Evolutionary conservation across 2,329 filamentous ascomycete genomes (phyloP).

Genomic region (Cercospora zeina): DNA sequence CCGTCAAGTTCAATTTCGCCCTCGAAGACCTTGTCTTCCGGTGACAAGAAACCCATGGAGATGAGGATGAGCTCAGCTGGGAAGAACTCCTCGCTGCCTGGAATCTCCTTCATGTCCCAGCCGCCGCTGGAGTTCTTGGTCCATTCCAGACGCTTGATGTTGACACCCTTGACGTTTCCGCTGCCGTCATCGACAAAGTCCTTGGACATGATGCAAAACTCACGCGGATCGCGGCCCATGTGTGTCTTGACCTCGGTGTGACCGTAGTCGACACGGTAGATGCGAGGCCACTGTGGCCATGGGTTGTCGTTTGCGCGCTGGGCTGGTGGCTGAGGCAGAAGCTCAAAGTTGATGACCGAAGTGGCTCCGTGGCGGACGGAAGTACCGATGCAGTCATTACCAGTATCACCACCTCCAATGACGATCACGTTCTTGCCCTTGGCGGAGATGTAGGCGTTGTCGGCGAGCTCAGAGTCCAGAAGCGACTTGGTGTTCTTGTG

Average conservation of each 20-base stretch:
- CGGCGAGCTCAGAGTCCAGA: constrained; percentile 82
- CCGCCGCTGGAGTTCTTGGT: constrained; percentile 83
- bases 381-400: constrained; percentile 97
- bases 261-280: constrained; percentile 98
- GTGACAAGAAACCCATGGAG: constrained; percentile 96
- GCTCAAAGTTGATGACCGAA: constrained; percentile 94
- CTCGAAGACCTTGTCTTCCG: constrained; percentile 82
- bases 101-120: constrained; percentile 98
- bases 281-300: constrained; percentile 97
- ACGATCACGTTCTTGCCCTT: constrained; percentile 96
- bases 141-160: constrained; percentile 94
- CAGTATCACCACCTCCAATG: constrained; percentile 95
- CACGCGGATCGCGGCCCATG: constrained; percentile 92
- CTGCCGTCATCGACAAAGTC: constrained; percentile 88
- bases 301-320: constrained; percentile 93
- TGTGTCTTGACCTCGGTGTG: constrained; percentile 95
- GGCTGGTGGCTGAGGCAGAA: constrained; percentile 86
- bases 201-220: constrained; percentile 98
- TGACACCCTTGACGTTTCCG: constrained; percentile 91
- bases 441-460: constrained; percentile 85
- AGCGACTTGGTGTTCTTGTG: constrained; percentile 98
- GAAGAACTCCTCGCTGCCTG: constrained; percentile 93
- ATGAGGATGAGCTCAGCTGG: constrained; percentile 89
- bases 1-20: constrained; percentile 87
- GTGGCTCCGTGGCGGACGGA: constrained; percentile 94